Conservation (phyloP, 2,329 filamentous ascomycete genomes). For the Penicillium aurantiogriseum region DNA sequence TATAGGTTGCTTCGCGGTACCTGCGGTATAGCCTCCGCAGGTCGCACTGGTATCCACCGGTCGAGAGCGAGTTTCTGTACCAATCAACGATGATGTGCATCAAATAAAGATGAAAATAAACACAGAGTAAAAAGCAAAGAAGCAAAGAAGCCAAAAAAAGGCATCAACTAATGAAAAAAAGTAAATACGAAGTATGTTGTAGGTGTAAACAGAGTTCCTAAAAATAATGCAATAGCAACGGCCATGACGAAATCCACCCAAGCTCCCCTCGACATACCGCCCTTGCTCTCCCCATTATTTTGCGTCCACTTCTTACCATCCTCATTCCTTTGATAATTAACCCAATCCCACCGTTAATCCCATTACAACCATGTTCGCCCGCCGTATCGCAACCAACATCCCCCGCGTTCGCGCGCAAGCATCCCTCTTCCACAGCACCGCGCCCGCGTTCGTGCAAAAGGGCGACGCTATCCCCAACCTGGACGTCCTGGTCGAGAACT, state of each 20-base stretch:
- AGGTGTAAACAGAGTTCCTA: not conserved
- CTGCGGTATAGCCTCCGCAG: conserved; percentile 8
- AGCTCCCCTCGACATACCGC: not conserved
- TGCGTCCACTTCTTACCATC: not conserved
- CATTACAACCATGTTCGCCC: conserved; percentile 36
- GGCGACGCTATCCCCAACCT: conserved; percentile 78
- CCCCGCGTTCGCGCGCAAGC: conserved; percentile 33
- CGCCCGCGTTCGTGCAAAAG: conserved; percentile 60
- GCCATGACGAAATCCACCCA: conserved; percentile 8
- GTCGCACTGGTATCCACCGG: not conserved
- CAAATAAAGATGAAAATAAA: not conserved
- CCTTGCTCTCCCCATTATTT: not conserved
- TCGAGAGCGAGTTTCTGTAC: not conserved
- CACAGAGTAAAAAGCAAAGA: not conserved
- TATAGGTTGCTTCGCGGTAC: conserved; percentile 5
- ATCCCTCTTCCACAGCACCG: conserved; percentile 41
- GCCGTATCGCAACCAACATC: conserved; percentile 34
- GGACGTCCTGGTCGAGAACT: conserved; percentile 75
- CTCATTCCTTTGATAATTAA: not conserved
- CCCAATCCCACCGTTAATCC: not conserved
- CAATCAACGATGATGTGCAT: not conserved
- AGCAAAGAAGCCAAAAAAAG: not conserved
- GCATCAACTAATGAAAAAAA: not conserved
- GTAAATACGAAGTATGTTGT: not conserved
- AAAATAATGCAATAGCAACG: not conserved